These are phyloP conservation scores for Flaveria brownii DNA, from an alignment of 129 eudicot genomes.

Conservation along the genomic window DNA sequence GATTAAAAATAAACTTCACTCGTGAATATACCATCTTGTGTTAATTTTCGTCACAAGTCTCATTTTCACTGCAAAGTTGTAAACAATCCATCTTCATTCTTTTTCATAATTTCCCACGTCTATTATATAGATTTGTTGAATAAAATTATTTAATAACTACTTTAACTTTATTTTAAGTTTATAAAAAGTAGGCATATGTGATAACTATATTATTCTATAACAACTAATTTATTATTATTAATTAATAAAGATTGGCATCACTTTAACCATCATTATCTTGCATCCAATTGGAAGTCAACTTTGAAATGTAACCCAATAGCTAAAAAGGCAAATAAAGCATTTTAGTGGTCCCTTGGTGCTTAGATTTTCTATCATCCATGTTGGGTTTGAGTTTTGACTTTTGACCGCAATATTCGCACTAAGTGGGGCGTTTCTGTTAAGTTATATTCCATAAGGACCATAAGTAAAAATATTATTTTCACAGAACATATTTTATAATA, in stretches of 20 bases:
- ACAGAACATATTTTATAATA: neutral
- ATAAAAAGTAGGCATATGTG: no score
- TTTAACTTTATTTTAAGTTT: neutral
- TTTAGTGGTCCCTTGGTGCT: slow-evolving; percentile 36
- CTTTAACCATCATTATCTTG: slow-evolving; percentile 31
- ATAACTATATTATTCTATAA: no score
- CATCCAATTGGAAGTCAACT: slow-evolving; percentile 31
- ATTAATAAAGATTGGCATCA: slow-evolving; percentile 15
- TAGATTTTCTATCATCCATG: slow-evolving; percentile 35
- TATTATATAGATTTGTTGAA: neutral
- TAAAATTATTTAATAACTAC: neutral
- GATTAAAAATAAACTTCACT: no score
- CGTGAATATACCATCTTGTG: no score
- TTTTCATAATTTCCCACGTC: no score
- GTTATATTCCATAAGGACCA: neutral
- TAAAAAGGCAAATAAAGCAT: slow-evolving; percentile 17
- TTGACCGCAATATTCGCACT: slow-evolving; percentile 34
- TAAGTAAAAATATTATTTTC: neutral
- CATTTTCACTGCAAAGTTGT: no score
- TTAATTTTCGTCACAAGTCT: no score
- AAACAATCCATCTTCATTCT: no score
- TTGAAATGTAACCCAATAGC: slow-evolving; percentile 23
- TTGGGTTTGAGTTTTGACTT: slow-evolving; percentile 22
- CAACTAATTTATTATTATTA: neutral
- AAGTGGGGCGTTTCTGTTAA: neutral